These are phyloP conservation scores for Ogataea henricii DNA, from an alignment of 805 yeast genomes.

Conservation along the genomic window DNA sequence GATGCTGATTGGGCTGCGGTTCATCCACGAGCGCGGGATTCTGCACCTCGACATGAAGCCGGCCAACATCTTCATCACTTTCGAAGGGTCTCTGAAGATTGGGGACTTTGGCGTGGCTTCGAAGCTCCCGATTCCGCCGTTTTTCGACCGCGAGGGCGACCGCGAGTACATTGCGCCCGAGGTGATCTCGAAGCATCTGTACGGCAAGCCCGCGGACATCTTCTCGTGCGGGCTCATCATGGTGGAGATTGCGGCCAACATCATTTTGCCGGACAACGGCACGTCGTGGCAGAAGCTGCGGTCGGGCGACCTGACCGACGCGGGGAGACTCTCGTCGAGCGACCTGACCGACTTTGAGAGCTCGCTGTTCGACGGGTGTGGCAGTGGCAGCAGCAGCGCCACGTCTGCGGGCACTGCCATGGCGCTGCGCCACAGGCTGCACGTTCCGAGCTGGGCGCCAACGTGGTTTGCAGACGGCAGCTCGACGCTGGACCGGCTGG, in stretches of 20 bases:
- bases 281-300: slow-evolving; percentile 94
- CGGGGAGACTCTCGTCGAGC: slow-evolving; percentile 79
- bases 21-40: slow-evolving; percentile 74
- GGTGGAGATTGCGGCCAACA: slow-evolving; percentile 95
- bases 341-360: slow-evolving; percentile 47
- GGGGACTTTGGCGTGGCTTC: slow-evolving; percentile 98
- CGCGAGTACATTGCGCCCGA: slow-evolving; percentile 98
- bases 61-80: slow-evolving; percentile 89
- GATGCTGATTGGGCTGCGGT: slow-evolving; percentile 73
- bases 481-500: slow-evolving; percentile 73
- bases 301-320: slow-evolving; percentile 94
- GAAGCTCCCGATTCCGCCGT: slow-evolving; percentile 67
- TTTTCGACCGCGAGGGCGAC: slow-evolving; percentile 93
- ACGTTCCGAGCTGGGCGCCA: slow-evolving; percentile 84
- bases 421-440: slow-evolving; percentile 15
- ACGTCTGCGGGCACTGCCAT: neutral
- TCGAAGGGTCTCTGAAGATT: slow-evolving; percentile 90
- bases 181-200: slow-evolving; percentile 75
- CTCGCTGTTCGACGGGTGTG: slow-evolving; percentile 23
- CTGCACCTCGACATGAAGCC: slow-evolving; percentile 93
- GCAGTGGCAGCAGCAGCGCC: slow-evolving; percentile 12
- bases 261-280: slow-evolving; percentile 93
- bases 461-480: slow-evolving; percentile 73
- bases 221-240: slow-evolving; percentile 92
- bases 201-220: slow-evolving; percentile 91